Conservation (phyloP, 371 early-diverging fungal species). For the Rhizopus sp. region DNA sequence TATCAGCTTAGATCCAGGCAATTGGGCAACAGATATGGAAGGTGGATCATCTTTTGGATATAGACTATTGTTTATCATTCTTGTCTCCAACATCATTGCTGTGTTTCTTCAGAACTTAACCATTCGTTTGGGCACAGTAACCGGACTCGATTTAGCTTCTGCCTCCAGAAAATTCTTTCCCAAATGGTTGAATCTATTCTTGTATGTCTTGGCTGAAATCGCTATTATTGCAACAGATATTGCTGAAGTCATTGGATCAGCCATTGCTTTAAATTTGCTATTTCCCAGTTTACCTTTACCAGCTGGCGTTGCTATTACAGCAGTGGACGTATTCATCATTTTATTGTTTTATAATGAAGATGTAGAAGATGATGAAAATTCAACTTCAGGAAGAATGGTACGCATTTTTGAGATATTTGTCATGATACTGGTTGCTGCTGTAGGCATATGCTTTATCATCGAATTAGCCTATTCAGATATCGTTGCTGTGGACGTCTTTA, state of each 20-base stretch:
- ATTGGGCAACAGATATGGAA: slow-evolving; percentile 76
- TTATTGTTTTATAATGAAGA: slow-evolving; percentile 65
- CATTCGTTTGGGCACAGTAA: slow-evolving; percentile 78
- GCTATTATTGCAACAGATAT: slow-evolving; percentile 80
- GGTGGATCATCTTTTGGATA: slow-evolving; percentile 80
- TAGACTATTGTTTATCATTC: slow-evolving; percentile 69
- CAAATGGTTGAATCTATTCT: slow-evolving; percentile 53
- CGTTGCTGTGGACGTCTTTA: slow-evolving; percentile 59
- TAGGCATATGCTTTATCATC: slow-evolving; percentile 72
- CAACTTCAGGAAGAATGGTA: slow-evolving; percentile 45
- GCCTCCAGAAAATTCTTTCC: slow-evolving; percentile 64
- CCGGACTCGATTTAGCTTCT: slow-evolving; percentile 75
- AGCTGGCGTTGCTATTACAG: slow-evolving; percentile 81
- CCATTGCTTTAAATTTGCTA: slow-evolving; percentile 81
- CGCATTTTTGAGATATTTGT: slow-evolving; percentile 71
- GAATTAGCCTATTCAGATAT: slow-evolving; percentile 64
- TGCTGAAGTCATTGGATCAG: slow-evolving; percentile 86
- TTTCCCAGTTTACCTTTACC: slow-evolving; percentile 68
- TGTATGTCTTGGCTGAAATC: slow-evolving; percentile 73
- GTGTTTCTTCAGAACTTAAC: slow-evolving; percentile 77
- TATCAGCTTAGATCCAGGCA: slow-evolving; percentile 69
- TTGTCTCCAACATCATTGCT: slow-evolving; percentile 78
- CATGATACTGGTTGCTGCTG: slow-evolving; percentile 64
- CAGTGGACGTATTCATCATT: slow-evolving; percentile 74
- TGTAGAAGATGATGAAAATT: slow-evolving; percentile 27